Base-by-base conservation (phyloP, 2,329 filamentous ascomycete genomes). In the Epichloe gansuensis region DNA sequence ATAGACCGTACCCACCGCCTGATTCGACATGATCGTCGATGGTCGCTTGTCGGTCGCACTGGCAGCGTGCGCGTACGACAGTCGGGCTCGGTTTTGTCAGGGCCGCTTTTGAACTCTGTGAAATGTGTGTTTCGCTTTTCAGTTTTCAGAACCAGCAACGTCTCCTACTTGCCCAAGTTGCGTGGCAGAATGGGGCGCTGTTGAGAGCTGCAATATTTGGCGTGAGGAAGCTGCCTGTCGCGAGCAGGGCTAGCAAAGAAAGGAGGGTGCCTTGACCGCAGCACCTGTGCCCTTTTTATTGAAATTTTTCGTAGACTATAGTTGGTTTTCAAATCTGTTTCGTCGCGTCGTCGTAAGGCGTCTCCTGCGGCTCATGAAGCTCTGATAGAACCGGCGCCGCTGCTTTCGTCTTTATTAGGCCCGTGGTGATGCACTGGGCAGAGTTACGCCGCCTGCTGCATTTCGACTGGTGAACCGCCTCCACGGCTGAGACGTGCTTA, bases 1-100 rank as follows among this genome's bases (percentile, higher is more conserved):
- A 70, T 96, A 98, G 64, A 97, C 84, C 59, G 74, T 72, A 63
- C 93, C 93, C 74, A 82, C 78, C 15, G 71, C 69, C 46, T 67
- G 62, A 66, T 82, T 81, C 54, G 78, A 81, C 78, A 82, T 81
- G 53, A 57, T 73, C 5, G 57, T 73, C 5, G 66, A 45, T 47
- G 47, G 34, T 21, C 34, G 23, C 23, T 50, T 35, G 46, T 54
- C 23, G 53, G 46, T 54, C 23, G 53, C 46, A 46, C 12, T 52
- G 49, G 49, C 35, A 38, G 47, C 42, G 35, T 36, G 50, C 51
- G 49, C 51, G 43, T 54, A 25, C 49, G 49, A 52, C 36, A n/a
- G 25, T 34, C 42, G 42, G 17, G 15, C 12, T 31, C 23, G n/a
- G 21, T 27, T 11, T 17, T 46, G 13, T 39, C 41, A 39, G 41